phyloP scores from a whole-genome alignment of 2,329 filamentous ascomycete genomes.

The Ophiostoma sp. region DNA sequence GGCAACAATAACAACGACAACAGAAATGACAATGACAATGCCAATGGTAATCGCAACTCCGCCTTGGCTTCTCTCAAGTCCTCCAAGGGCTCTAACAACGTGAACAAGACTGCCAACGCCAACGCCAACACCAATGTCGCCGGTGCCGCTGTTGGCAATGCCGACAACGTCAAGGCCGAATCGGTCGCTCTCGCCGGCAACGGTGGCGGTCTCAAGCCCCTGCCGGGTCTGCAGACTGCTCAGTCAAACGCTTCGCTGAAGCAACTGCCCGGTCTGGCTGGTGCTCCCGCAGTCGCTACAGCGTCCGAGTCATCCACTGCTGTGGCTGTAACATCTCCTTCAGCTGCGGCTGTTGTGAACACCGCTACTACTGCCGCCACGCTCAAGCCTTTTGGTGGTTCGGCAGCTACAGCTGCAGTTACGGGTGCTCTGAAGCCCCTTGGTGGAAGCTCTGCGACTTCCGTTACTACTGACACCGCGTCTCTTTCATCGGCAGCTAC shows the following conservation, averaged over 20 bases:
- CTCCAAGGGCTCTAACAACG: neutral
- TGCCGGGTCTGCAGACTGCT: conserved; percentile 21
- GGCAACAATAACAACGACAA: conserved; percentile 15
- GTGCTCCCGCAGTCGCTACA: conserved; percentile 8
- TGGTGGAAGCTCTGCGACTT: conserved; percentile 15
- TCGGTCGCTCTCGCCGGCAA: conserved; percentile 16
- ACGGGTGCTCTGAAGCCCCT: conserved; percentile 22
- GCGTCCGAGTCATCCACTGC: neutral
- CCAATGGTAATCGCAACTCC: neutral
- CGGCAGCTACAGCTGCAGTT: neutral
- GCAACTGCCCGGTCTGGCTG: conserved; percentile 24
- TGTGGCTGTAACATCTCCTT: neutral
- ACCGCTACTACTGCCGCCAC: neutral
- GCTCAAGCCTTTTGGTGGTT: neutral
- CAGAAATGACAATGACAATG: neutral
- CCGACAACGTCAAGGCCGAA: conserved; percentile 7
- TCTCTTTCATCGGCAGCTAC: neutral
- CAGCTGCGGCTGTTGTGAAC: neutral
- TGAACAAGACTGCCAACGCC: neutral
- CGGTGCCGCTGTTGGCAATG: too few species aligned
- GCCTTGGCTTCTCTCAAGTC: too few species aligned
- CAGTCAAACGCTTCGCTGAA: conserved; percentile 18
- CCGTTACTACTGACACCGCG: neutral
- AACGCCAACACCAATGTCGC: too few species aligned
- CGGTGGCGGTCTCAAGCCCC: conserved; percentile 22